Base-by-base conservation (phyloP, 305 asterid genomes). In the Plantago rigida region DNA sequence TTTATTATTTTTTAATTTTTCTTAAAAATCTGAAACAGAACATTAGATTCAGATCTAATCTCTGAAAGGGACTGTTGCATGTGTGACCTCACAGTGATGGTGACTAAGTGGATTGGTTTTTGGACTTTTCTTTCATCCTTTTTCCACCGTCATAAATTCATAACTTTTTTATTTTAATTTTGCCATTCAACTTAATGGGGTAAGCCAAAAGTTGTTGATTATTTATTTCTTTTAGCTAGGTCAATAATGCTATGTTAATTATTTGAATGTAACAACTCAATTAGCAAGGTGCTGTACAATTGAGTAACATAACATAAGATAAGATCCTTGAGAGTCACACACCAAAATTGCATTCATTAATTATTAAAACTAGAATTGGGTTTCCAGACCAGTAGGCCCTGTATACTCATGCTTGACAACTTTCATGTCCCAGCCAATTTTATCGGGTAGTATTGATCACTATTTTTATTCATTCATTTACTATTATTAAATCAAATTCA, bases 11-110 rank as follows among this genome's bases (percentile, higher is more conserved):
- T 19, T 49, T 14, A 34, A 49, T 56, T 29, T 39, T 46, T n/a
- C 24, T 36, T 36, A 36, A 36, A 36, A 5, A 46, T 69, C 24
- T 52, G 71, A 45, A 65, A 56, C 66, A 53, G 66, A 69, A 39
- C 63, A 64, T 67, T 66, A 74, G 82, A 72, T 79, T 74, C 72
- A 64, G 68, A 70, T 70, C 63, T 70, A 39, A 56, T 65, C 73
- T 69, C 71, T 56, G 47, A 68, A 71, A 65, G 56, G 53, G 60
- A 68, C 77, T 73, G 77, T 70, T 80, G 71, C 72, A 70, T 75
- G 62, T 69, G 51, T 79, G 79, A 73, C 76, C 71, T 68, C 75
- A 59, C 56, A 47, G 62, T 85, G 94, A 84, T 84, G 79, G 77
- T 77, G 95, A 82, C 87, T 22, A 76, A 63, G 77, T 73, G 73